phyloP scores from a whole-genome alignment of 2,329 filamentous ascomycete species.

The Cryphonectria nitschkei region DNA sequence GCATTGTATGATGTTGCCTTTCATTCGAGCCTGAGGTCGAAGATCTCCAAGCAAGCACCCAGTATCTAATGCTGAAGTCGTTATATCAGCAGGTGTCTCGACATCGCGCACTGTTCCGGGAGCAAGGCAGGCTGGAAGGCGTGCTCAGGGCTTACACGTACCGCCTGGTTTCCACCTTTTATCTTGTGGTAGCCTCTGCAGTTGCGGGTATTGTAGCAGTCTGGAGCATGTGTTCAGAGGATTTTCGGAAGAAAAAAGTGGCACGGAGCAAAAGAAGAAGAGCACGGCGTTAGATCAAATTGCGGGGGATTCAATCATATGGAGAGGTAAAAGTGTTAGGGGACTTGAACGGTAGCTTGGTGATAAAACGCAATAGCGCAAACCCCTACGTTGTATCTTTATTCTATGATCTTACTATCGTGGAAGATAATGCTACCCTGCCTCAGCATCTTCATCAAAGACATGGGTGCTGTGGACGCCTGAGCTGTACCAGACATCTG shows the following conservation, averaged over 20 bases:
- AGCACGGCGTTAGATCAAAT: too few relatives aligned
- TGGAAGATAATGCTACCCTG: too few relatives aligned
- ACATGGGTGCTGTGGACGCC: too few relatives aligned
- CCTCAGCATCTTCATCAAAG: too few relatives aligned
- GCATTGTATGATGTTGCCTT: slow-evolving; percentile 37
- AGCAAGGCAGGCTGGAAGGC: slow-evolving; percentile 35
- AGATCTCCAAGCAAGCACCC: neutral
- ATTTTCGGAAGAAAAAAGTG: slow-evolving; percentile 26
- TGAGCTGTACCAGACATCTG: too few relatives aligned
- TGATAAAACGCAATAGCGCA: too few relatives aligned
- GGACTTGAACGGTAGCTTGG: too few relatives aligned
- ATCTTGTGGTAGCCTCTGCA: slow-evolving; percentile 25
- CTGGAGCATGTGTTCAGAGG: slow-evolving; percentile 33
- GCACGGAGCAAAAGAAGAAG: too few relatives aligned
- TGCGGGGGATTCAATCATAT: too few relatives aligned
- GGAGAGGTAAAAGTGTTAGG: too few relatives aligned
- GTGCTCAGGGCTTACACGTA: slow-evolving; percentile 47
- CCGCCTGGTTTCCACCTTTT: slow-evolving; percentile 38
- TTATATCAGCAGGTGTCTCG: slow-evolving; percentile 49
- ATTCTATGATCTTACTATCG: too few relatives aligned
- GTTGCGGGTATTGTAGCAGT: neutral
- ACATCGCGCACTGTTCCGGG: slow-evolving; percentile 42
- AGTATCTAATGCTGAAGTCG: slow-evolving; percentile 34
- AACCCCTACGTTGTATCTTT: too few relatives aligned
- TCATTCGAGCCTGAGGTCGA: slow-evolving; percentile 25